Conservation (phyloP, 305 asterid species). For the Petunia hybrid region DNA sequence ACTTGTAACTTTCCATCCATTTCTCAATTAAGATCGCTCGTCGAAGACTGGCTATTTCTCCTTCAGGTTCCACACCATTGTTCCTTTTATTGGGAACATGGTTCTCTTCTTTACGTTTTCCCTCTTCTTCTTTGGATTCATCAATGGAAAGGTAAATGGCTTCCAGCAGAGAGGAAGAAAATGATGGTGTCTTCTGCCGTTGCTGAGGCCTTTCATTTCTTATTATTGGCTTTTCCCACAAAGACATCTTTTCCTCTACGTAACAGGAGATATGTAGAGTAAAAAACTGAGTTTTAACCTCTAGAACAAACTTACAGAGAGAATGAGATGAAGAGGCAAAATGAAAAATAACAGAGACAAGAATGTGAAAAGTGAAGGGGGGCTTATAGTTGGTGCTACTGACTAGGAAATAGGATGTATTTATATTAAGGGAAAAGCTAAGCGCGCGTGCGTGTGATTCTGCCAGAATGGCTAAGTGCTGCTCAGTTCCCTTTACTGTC, state of each 20-base stretch:
- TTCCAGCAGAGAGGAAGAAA: conserved; percentile 82
- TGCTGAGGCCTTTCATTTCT: conserved; percentile 47
- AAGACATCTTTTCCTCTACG: conserved; percentile 43
- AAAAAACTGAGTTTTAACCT: conserved; percentile 27
- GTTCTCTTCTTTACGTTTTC: not conserved
- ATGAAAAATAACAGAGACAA: conserved; percentile 33
- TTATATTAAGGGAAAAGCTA: conserved; percentile 32
- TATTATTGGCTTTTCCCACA: conserved; percentile 43
- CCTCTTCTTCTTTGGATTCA: conserved; percentile 39
- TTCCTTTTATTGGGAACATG: conserved; percentile 38
- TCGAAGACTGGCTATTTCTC: conserved; percentile 64
- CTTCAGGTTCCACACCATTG: conserved; percentile 44
- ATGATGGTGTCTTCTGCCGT: conserved; percentile 63
- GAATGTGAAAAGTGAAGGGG: not conserved
- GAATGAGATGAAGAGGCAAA: conserved; percentile 51
- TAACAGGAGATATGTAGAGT: not conserved
- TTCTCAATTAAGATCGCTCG: conserved; percentile 76
- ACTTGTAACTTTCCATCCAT: conserved; percentile 65
- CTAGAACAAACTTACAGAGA: not conserved
- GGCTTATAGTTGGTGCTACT: conserved; percentile 37
- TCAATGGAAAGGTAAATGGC: conserved; percentile 78
- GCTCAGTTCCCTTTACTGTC: conserved; percentile 36
- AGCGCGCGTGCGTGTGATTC: conserved; percentile 61
- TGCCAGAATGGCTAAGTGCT: conserved; percentile 51
- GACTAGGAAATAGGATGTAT: conserved; percentile 34